Evolutionary conservation across 495 filamentous ascomycete species (phyloP).

Genomic region (Aspergillus avenaceus): DNA sequence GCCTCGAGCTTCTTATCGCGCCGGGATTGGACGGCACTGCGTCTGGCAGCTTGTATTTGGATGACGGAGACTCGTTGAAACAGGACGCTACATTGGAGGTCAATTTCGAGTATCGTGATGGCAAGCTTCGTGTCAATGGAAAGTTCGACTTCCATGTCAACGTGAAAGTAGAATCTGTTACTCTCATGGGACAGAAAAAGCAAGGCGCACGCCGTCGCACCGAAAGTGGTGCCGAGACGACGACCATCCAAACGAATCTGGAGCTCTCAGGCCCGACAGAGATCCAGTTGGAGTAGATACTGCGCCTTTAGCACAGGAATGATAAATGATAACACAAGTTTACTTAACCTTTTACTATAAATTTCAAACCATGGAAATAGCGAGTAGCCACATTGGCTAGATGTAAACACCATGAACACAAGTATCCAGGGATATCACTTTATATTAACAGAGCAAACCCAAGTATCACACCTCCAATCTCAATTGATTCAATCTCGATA

Average conservation of each 20-base stretch:
- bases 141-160: conserved; percentile 45
- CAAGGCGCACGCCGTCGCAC: not conserved
- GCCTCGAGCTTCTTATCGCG: conserved; percentile 69
- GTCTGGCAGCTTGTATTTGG: conserved; percentile 53
- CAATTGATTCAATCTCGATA: no score
- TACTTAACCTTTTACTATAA: not conserved
- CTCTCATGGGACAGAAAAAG: conserved; percentile 44
- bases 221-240: conserved; percentile 9
- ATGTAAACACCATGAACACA: no score
- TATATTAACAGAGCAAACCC: no score
- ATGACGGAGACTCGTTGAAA: conserved; percentile 55
- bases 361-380: no score
- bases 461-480: no score
- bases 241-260: conserved; percentile 20
- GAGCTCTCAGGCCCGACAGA: conserved; percentile 22
- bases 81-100: conserved; percentile 47
- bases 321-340: no score
- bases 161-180: conserved; percentile 53
- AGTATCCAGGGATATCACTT: no score
- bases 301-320: not conserved
- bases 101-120: conserved; percentile 49
- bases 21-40: conserved; percentile 48
- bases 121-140: conserved; percentile 47
- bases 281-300: conserved; percentile 12
- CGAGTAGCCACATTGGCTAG: no score